Base-by-base conservation (phyloP, 2,329 filamentous ascomycete species). In the Parafenestella ontariensis region DNA sequence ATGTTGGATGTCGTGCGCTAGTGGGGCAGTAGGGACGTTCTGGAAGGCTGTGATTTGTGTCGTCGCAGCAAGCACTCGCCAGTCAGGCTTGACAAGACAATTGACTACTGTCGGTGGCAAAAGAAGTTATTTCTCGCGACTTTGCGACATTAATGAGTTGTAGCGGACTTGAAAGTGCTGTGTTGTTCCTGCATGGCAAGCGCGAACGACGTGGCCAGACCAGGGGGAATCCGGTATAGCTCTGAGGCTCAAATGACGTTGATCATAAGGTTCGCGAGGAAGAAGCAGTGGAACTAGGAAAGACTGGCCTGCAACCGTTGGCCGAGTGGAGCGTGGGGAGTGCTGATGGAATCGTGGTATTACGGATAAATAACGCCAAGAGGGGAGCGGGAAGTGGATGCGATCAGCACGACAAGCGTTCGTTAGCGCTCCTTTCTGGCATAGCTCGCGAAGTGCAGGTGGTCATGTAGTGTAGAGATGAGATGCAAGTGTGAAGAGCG, bases 131-230 rank as follows among this genome's bases (percentile, higher is more conserved):
- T 58, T 71, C 65, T 62, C 53, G 61, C 64, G 63, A 65, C 63
- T 63, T 48, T 58, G 61, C 58, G 55, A 62, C 49, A 62, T 71
- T 69, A 66, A 71, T 69, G 65, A 68, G 64, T 52, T 58, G 57
- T 59, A 49, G 57, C 50, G 53, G 48, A 46, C 54, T 54, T 48
- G 67, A 65, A 52, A 53, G 46, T 66, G 69, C 58, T 62, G 52
- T 69, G 71, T 58, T 73, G 71, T 74, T 73, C 71, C 71, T 73
- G 72, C 71, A 72, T 72, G 64, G 61, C 47, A 59, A 59, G 54
- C 58, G 62, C 58, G 52, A 62, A 62, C 72, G 72, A 74, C 71
- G 72, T 74, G 71, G 70, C 70, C 66, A 62, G 60, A 54, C 55
- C 54, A 59, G 49, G 43, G 29, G 46, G 26, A 58, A 59, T 65